phyloP scores from a whole-genome alignment of 2,329 filamentous ascomycete species.

The Cladophialophora psammophila region DNA sequence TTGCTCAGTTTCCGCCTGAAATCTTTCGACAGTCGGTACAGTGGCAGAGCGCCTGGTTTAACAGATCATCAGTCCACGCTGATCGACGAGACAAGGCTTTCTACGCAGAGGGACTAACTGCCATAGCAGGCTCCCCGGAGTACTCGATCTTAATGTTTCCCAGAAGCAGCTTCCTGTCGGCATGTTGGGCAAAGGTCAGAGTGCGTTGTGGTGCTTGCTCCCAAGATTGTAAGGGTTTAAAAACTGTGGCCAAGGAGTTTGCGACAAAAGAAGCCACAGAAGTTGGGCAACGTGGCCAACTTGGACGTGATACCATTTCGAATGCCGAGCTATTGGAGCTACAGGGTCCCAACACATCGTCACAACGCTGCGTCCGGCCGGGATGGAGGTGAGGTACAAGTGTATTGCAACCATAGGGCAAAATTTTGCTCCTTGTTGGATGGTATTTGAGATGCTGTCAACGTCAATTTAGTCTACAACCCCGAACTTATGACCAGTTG shows the following conservation, averaged over 20 bases:
- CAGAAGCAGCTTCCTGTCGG: conserved; percentile 48
- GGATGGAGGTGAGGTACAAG: neutral
- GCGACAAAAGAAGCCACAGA: neutral
- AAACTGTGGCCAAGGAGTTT: no score
- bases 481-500: neutral
- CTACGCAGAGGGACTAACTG: conserved; percentile 38
- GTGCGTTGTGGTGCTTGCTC: neutral
- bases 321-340: neutral
- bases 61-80: neutral
- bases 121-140: conserved; percentile 43
- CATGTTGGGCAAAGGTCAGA: conserved; percentile 30
- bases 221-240: neutral
- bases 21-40: conserved; percentile 52
- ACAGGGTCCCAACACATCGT: neutral
- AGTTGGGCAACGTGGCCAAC: neutral
- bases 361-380: neutral
- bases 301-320: neutral
- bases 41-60: conserved; percentile 47
- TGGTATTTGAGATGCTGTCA: neutral
- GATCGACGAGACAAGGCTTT: neutral
- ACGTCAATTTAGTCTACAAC: neutral
- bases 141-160: conserved; percentile 48
- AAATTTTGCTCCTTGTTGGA: neutral
- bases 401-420: neutral
- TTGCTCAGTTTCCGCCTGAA: conserved; percentile 44